Conservation (phyloP, 2,329 filamentous ascomycete genomes). For the Sclerotinia nivalis region DNA sequence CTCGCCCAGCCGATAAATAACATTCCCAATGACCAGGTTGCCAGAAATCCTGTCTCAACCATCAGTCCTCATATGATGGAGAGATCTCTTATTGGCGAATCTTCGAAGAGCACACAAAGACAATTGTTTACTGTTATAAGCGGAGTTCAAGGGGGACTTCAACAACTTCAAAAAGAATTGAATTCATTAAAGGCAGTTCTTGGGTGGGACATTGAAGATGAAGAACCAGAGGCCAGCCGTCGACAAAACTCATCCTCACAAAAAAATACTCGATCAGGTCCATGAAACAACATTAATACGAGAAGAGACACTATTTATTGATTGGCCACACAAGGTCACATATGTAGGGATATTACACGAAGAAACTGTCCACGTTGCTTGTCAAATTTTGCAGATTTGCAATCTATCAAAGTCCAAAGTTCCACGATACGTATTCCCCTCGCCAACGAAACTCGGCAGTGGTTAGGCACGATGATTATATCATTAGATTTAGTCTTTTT, state of each 20-base stretch:
- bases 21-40: neutral
- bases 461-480: neutral
- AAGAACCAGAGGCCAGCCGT: neutral
- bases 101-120: constrained; percentile 32
- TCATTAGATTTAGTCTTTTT: neutral
- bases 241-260: neutral
- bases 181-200: constrained; percentile 32
- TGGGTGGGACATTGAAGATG: constrained; percentile 33
- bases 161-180: constrained; percentile 35
- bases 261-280: neutral
- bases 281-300: neutral
- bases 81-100: constrained; percentile 27
- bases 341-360: neutral
- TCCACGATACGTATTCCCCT: neutral
- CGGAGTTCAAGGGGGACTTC: constrained; percentile 33
- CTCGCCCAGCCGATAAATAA: neutral
- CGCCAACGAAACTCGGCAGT: neutral
- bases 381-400: neutral
- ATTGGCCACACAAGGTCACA: neutral
- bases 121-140: constrained; percentile 34
- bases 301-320: neutral
- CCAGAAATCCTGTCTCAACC: neutral
- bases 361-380: neutral
- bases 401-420: neutral
- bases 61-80: neutral